Evolutionary conservation across 805 yeast genomes (phyloP).

Genomic region (Naumovozyma baii): DNA sequence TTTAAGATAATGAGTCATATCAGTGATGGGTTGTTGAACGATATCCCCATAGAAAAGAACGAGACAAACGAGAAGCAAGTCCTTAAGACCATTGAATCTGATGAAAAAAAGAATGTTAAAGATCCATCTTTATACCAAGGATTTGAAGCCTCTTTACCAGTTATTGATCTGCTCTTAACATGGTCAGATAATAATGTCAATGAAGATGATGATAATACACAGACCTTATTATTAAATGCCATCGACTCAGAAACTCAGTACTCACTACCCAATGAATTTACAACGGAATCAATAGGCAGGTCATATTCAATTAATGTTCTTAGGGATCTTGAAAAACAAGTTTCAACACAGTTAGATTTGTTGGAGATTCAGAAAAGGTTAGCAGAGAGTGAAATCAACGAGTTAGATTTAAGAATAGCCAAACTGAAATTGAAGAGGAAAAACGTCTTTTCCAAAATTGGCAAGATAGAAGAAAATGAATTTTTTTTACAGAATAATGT

Average conservation of each 20-base stretch:
- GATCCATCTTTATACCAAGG: conserved; percentile 59
- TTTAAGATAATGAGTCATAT: conserved; percentile 43
- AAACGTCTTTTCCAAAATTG: conserved; percentile 48
- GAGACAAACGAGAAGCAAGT: neutral
- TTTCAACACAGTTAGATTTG: conserved; percentile 41
- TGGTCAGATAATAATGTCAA: neutral
- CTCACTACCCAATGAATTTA: conserved; percentile 33
- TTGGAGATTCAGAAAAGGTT: conserved; percentile 55
- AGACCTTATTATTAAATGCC: conserved; percentile 5
- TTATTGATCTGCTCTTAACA: conserved; percentile 31
- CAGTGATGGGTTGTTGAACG: conserved; percentile 52
- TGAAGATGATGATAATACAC: conserved; percentile 8
- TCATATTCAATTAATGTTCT: conserved; percentile 37
- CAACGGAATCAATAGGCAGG: conserved; percentile 33
- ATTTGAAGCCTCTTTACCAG: conserved; percentile 50
- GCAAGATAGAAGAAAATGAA: conserved; percentile 52
- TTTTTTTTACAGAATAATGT: conserved; percentile 42
- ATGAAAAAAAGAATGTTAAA: conserved; percentile 6
- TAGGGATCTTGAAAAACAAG: conserved; percentile 30
- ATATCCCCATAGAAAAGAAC: conserved; percentile 35
- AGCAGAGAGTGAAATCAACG: conserved; percentile 54
- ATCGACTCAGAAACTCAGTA: conserved; percentile 12
- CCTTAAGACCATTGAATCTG: conserved; percentile 4
- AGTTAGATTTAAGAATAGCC: conserved; percentile 48
- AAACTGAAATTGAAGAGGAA: conserved; percentile 43